phyloP scores from a whole-genome alignment of 352 stramenopile genomes.

The Peronosclerospora sorghi region DNA sequence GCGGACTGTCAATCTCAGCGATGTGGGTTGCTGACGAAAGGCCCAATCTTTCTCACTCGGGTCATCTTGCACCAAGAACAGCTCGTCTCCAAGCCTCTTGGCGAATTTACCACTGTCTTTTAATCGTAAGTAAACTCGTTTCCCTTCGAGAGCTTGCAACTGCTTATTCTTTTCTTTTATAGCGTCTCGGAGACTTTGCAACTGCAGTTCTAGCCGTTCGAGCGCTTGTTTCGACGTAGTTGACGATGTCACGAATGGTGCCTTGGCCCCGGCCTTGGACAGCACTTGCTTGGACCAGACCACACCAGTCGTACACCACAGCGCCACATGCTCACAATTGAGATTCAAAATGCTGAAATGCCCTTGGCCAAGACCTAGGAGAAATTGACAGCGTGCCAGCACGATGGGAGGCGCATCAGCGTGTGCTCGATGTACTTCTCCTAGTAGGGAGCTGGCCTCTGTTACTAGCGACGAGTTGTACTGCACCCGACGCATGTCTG shows the following conservation, averaged over 20 bases:
- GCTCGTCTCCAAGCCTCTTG: constrained; percentile 36
- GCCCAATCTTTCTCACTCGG: constrained; percentile 45
- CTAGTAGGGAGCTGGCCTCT: constrained; percentile 41
- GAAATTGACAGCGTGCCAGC: constrained; percentile 53
- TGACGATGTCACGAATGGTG: constrained; percentile 30
- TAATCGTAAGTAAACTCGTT: constrained; percentile 45
- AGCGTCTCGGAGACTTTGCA: constrained; percentile 24
- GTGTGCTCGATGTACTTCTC: constrained; percentile 49
- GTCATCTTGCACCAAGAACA: constrained; percentile 51
- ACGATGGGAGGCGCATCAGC: constrained; percentile 60
- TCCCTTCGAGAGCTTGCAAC: constrained; percentile 24
- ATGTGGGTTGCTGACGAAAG: constrained; percentile 46
- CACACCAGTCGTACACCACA: constrained; percentile 69
- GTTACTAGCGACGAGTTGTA: constrained; percentile 64
- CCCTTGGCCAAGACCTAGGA: constrained; percentile 49
- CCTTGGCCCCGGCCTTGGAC: constrained; percentile 34
- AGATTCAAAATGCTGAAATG: constrained; percentile 61
- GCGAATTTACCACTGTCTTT: constrained; percentile 32
- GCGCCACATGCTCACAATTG: constrained; percentile 68
- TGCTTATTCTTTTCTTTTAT: constrained; percentile 20
- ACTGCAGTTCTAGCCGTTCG: constrained; percentile 20
- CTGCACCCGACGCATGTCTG: constrained; percentile 59
- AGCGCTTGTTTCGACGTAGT: constrained; percentile 23
- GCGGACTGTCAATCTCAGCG: constrained; percentile 30
- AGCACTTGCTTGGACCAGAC: constrained; percentile 69